These are phyloP conservation scores for Camelina laxa DNA, from an alignment of 345 rosid genomes.

Conservation along the genomic window DNA sequence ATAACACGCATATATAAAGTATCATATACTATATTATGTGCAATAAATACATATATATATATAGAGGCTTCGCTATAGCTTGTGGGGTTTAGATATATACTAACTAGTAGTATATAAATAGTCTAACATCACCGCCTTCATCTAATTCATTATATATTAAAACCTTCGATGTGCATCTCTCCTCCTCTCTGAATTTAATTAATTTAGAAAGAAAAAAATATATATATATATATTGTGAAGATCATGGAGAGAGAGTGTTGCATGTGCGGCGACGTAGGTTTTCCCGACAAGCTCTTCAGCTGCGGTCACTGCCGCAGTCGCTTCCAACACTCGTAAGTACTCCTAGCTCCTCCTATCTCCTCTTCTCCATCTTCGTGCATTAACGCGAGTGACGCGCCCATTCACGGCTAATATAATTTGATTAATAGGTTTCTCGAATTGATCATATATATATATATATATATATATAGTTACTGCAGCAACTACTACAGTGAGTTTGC, in stretches of 20 bases:
- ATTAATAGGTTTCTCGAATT: neutral
- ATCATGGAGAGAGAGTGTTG: conserved; percentile 40
- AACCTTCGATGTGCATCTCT: neutral
- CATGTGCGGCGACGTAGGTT: conserved; percentile 47
- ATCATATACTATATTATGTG: neutral
- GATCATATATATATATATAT: too few relatives aligned
- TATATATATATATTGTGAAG: neutral
- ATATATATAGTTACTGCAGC: conserved; percentile 78
- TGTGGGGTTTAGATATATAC: neutral
- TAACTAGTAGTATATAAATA: neutral
- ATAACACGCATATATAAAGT: conserved; percentile 1
- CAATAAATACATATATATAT: neutral
- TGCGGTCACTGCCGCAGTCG: conserved; percentile 40
- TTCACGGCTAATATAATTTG: neutral
- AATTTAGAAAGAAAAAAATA: neutral
- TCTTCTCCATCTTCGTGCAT: too few relatives aligned
- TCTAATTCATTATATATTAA: neutral
- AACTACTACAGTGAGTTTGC: conserved; percentile 71
- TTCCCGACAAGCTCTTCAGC: conserved; percentile 42
- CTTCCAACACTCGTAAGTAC: conserved; percentile 40
- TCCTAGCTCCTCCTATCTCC: neutral
- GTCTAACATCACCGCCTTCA: conserved; percentile 22
- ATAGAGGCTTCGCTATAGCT: neutral
- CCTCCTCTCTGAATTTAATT: neutral
- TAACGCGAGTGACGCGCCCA: neutral